Base-by-base conservation (phyloP, 345 rosid species). In the Eucalyptus melliodora region DNA sequence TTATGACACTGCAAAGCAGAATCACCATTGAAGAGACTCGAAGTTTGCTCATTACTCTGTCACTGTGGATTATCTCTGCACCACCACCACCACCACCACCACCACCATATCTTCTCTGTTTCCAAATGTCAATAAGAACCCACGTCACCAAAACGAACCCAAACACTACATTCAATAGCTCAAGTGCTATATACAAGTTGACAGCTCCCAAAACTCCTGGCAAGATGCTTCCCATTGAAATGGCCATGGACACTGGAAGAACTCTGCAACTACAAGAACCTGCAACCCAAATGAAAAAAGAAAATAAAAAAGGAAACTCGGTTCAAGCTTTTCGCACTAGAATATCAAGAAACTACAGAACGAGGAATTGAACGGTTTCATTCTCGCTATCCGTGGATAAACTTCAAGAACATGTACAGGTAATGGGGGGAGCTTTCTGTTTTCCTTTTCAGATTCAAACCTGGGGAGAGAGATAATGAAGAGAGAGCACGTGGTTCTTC, bases 1-100 rank as follows among this genome's bases (percentile, higher is more conserved):
- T 88, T 42, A 89, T 37, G 65, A 90, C 62, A 90, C 67, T 94
- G 59, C 88, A 89, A 30, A 92, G 50, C 56, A 92, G 83, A 88
- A 82, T 81, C 50, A 87, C 17, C 31, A 34, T 13, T 14, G 53
- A 42, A 49, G 42, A 90, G 44, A 86, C 49, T 16, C 59, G 30
- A 11, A 83, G 86, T 72, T 40, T 83, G 40, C 86, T 72, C 26
- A 19, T 89, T 59, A 42, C 88, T 87, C 56, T 17, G 51, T 27
- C 87, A 86, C 88, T 23, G 10, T 59, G 81, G 26, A 44, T 34
- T 65, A 77, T 81, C 67, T 67, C 65, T 47, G 87, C 17, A 9
- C 81, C 42, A n/a, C 16, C 34, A 13, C 34, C 31, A 9, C 81
- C 42, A n/a, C 16, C 34, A 13, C 34, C 31, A 12, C 34, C 34